Evolutionary conservation across 495 filamentous ascomycete species (phyloP), one percentile per base, ranked within the genome.

Genomic region (Aspergillus kassunensis): DNA sequence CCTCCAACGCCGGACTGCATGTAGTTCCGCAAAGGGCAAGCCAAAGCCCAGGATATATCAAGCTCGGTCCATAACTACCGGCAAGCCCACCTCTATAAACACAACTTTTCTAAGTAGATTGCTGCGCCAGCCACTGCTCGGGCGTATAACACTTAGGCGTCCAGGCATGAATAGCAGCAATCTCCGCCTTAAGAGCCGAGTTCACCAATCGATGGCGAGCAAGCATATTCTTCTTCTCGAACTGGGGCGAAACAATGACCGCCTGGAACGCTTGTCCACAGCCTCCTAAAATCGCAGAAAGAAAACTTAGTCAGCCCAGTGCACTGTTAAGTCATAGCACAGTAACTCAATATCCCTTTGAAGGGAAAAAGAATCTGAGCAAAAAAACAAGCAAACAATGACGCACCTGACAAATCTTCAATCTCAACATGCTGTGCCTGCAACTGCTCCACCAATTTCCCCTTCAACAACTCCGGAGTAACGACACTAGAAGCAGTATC

Each of bases 111-210:
- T 54, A 45, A 25, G 27, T 13, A 24, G 30, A 56, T 63, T 80
- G 79, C 69, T 85, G 79, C 66, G 79, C 84, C 74, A 86, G 83
- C 85, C 88, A 97, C 74, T 98, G 90, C 67, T 91, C 92, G 1
- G 91, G 90, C 13, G 93, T 97, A 74, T 87, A 89, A 69, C 95
- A 97, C 71, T 91, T 96, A 20, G 93, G 89, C 51, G 89, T 92
- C 93, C 93, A 98, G n/a, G 93, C 93, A 76, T 98, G 93, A 49
- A 98, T 96, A 39, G 83, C 81, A 4, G 89, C 88, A 67, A 98
- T 93, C 75, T 98, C 93, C n/a, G 80, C 80, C 73, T 92, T 93
- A 62, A 98, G 70, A 6, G 83, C 85, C 2, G 80, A 79, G 70
- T 98, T 97, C 41, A 96, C 93, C 44, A 95, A 76, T 18, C 93